Evolutionary conservation across 164 flowering plant genomes (phyloP).

Genomic region (Vitis rupestris): DNA sequence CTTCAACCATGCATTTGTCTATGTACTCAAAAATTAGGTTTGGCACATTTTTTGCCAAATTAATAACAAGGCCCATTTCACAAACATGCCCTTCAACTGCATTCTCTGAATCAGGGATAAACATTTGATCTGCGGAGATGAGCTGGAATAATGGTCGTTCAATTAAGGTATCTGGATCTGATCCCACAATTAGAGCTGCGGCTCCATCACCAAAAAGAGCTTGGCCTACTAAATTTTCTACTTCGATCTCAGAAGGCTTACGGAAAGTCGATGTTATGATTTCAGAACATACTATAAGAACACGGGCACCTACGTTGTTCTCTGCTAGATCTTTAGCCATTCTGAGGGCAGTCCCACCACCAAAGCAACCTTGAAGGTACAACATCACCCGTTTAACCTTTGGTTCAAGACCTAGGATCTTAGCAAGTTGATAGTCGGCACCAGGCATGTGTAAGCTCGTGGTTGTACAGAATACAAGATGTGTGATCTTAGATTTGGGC

Average conservation of each 20-base stretch:
- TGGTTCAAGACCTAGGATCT: conserved; percentile 5
- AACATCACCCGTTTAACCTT: conserved; percentile 5
- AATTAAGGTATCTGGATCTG: neutral
- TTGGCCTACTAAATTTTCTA: neutral
- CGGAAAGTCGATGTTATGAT: neutral
- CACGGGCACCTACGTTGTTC: conserved; percentile 3
- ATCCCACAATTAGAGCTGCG: conserved; percentile 9
- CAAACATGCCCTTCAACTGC: neutral
- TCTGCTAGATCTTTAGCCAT: conserved; percentile 13
- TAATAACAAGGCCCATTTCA: neutral
- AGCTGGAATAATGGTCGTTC: conserved; percentile 3
- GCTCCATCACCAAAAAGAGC: conserved; percentile 7
- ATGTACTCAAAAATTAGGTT: neutral
- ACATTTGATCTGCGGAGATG: neutral
- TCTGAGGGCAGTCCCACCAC: neutral
- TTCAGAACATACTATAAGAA: conserved; percentile 10
- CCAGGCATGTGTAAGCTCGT: conserved; percentile 9
- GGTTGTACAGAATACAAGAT: neutral
- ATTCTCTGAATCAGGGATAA: neutral
- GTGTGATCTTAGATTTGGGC: conserved; percentile 6
- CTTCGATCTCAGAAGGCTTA: neutral
- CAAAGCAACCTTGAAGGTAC: conserved; percentile 3
- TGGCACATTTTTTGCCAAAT: neutral
- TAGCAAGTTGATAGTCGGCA: conserved; percentile 4
- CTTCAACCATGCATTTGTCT: neutral